These are phyloP conservation scores for Gossypium lobatum DNA, from an alignment of 441 rosid species.

Conservation along the genomic window DNA sequence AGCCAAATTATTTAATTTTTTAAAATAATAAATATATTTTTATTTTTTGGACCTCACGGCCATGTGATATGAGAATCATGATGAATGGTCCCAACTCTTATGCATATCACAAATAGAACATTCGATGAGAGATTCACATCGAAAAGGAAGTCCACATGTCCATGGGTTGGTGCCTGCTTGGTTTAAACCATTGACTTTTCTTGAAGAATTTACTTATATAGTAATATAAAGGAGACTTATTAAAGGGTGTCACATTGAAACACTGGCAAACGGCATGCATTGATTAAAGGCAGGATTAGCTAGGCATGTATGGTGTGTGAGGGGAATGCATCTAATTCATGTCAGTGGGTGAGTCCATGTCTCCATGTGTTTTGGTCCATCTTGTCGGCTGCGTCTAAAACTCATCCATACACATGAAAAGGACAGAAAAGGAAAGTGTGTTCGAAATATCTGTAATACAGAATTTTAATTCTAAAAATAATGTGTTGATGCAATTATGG, in stretches of 20 bases:
- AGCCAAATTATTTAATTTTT: no score
- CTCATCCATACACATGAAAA: not conserved
- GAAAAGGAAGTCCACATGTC: not conserved
- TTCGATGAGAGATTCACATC: constrained; percentile 13
- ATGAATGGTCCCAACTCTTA: not conserved
- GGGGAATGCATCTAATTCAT: constrained; percentile 5
- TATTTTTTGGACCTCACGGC: no score
- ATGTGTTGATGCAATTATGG: no score
- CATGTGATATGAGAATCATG: not conserved
- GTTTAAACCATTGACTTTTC: not conserved
- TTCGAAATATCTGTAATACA: not conserved
- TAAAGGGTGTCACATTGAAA: not conserved
- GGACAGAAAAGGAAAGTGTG: not conserved
- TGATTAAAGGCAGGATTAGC: not conserved
- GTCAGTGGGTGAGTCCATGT: constrained; percentile 17
- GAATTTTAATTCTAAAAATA: no score
- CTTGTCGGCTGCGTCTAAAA: not conserved
- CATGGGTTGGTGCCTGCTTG: not conserved
- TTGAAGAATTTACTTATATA: not conserved
- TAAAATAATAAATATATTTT: no score
- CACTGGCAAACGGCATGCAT: not conserved
- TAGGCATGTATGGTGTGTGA: not conserved
- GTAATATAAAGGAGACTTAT: not conserved
- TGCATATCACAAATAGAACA: not conserved
- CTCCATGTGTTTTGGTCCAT: not conserved